Percentiles rank a stretch among this genome's conserved stretches.
These are phyloP conservation scores for Ustilago loliicola DNA, from an alignment of 1,284 basidiomycete species.

Conservation along the genomic window DNA sequence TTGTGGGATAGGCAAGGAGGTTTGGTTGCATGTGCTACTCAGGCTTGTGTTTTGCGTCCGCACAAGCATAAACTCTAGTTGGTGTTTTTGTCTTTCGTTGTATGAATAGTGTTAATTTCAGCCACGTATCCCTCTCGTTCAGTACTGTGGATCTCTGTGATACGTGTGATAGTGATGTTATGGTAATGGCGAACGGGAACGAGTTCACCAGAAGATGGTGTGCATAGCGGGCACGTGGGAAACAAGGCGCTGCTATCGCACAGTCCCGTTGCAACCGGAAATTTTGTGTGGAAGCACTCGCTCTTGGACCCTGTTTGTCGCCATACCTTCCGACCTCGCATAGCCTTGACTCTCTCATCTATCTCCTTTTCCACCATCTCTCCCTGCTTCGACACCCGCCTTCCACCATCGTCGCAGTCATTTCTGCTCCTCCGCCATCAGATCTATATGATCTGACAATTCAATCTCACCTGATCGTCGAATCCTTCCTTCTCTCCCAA, in stretches of 20 bases:
- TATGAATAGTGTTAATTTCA: too few species aligned
- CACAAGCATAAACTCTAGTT: constrained; percentile 20
- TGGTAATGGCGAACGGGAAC: too few species aligned
- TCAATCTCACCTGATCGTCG: constrained; percentile 50
- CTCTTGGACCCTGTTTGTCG: constrained; percentile 34
- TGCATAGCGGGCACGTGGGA: not conserved
- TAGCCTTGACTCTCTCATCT: too few species aligned
- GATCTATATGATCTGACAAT: constrained; percentile 39
- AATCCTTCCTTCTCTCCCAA: constrained; percentile 42
- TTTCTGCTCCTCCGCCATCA: constrained; percentile 17
- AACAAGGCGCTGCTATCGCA: constrained; percentile 1
- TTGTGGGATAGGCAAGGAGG: constrained; percentile 45
- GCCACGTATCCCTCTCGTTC: too few species aligned
- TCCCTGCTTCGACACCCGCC: too few species aligned
- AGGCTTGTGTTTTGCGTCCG: constrained; percentile 51
- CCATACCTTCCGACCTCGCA: constrained; percentile 2
- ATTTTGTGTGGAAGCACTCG: not conserved
- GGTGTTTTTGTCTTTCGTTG: too few species aligned
- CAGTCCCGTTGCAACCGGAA: too few species aligned
- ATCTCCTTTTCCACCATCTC: too few species aligned
- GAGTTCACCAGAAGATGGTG: too few species aligned
- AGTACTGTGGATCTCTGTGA: not conserved
- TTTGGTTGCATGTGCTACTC: constrained; percentile 51
- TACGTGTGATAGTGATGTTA: too few species aligned
- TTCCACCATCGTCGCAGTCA: not conserved